phyloP scores from a whole-genome alignment of 257 asterid species.

The Rehmannia glutinosa region DNA sequence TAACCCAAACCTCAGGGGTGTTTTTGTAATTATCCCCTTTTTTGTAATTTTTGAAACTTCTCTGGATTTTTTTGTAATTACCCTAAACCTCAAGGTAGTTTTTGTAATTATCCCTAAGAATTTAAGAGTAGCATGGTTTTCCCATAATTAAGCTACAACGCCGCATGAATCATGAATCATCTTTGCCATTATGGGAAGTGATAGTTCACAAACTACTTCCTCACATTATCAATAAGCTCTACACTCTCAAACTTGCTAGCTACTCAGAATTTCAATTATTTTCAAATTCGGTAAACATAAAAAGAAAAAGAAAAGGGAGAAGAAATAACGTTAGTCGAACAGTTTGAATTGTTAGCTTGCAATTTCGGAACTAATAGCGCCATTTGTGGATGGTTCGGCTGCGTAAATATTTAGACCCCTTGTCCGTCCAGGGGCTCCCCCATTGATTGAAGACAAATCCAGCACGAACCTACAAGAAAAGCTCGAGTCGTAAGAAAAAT shows the following conservation, averaged over 20 bases:
- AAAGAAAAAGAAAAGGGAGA: background rate
- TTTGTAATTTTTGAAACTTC: too few species aligned
- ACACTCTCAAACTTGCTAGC: background rate
- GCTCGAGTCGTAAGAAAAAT: constrained; percentile 10
- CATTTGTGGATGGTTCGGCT: constrained; percentile 16
- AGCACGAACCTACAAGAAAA: constrained; percentile 48
- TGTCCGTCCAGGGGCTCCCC: constrained; percentile 86
- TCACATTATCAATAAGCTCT: background rate
- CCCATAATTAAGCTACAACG: constrained; percentile 8
- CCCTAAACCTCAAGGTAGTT: too few species aligned
- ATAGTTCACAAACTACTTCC: background rate
- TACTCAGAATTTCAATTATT: constrained; percentile 14
- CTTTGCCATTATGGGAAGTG: background rate
- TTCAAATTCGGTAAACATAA: constrained; percentile 1
- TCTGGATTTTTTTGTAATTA: too few species aligned
- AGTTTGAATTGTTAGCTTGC: constrained; percentile 29
- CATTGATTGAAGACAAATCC: constrained; percentile 57
- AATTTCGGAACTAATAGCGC: constrained; percentile 16
- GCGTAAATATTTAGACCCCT: constrained; percentile 47
- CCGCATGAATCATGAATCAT: constrained; percentile 7
- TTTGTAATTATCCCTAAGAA: too few species aligned
- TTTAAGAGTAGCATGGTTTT: constrained; percentile 6
- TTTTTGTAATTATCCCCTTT: too few species aligned
- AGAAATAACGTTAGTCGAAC: constrained; percentile 10
- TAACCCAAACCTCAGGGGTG: too few species aligned